phyloP scores from a whole-genome alignment of 768 basidiomycete genomes.

The Suillus cothurnatus region DNA sequence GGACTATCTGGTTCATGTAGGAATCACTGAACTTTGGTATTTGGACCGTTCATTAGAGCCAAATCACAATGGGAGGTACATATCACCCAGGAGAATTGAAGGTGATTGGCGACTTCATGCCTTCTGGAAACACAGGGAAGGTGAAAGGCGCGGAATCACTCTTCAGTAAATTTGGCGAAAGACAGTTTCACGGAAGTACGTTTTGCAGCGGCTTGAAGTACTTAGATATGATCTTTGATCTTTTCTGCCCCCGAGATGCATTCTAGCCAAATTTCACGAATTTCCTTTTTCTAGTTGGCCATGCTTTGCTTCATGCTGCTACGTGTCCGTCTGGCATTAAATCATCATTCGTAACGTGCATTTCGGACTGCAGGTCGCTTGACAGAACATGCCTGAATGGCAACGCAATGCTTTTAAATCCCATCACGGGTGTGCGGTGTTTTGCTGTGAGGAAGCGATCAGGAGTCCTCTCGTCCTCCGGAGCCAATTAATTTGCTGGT shows the following conservation, averaged over 20 bases:
- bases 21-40: conserved; percentile 68
- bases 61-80: conserved; percentile 50
- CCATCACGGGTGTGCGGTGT: conserved; percentile 2
- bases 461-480: neutral
- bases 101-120: conserved; percentile 59
- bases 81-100: conserved; percentile 45
- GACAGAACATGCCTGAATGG: conserved; percentile 6
- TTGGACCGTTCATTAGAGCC: conserved; percentile 43
- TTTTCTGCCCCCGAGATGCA: neutral
- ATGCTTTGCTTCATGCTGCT: neutral
- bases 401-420: neutral
- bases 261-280: neutral
- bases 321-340: neutral
- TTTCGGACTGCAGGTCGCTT: conserved; percentile 5
- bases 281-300: neutral
- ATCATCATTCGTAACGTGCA: neutral
- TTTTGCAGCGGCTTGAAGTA: conserved; percentile 2
- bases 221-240: neutral
- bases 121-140: conserved; percentile 51
- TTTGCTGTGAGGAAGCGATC: neutral
- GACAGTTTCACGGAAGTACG: neutral
- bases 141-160: conserved; percentile 4
- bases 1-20: conserved; percentile 63
- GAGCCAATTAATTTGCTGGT: conserved; percentile 2
- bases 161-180: neutral